Evolutionary conservation across 2,329 filamentous ascomycete genomes (phyloP).

Genomic region (Volutella citrinella): DNA sequence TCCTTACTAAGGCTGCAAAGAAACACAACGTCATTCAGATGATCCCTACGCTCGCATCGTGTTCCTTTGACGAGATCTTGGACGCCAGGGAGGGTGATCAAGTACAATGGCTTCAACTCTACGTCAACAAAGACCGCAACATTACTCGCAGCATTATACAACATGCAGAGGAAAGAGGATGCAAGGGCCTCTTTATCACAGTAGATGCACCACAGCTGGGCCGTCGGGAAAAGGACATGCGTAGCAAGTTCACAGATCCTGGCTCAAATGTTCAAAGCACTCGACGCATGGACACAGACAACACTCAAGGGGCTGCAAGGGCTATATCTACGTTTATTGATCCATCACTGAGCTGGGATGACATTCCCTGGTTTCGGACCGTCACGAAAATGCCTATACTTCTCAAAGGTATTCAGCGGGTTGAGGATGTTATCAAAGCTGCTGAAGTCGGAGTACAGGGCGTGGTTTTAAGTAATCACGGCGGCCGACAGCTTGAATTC

Average conservation of each 20-base stretch:
- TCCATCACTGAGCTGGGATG: constrained; percentile 85
- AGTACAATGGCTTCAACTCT: constrained; percentile 94
- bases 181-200: constrained; percentile 95
- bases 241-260: constrained; percentile 80
- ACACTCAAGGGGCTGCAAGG: constrained; percentile 84
- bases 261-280: constrained; percentile 86
- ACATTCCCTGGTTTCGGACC: constrained; percentile 84
- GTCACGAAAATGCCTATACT: constrained; percentile 93
- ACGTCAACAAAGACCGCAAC: constrained; percentile 91
- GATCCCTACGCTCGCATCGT: constrained; percentile 96
- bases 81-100: constrained; percentile 78
- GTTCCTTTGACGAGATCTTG: constrained; percentile 95
- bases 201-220: constrained; percentile 96
- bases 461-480: constrained; percentile 93
- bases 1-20: constrained; percentile 78
- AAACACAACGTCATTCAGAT: constrained; percentile 94
- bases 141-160: constrained; percentile 89
- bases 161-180: constrained; percentile 88
- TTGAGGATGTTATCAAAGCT: constrained; percentile 86
- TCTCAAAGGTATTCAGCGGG: constrained; percentile 90
- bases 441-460: constrained; percentile 76
- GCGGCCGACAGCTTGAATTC: constrained; percentile 88
- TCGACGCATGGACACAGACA: constrained; percentile 72
- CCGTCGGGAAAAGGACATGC: constrained; percentile 96
- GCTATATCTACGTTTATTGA: constrained; percentile 98